A percentile compares a stretch with the other conserved stretches of the same genome.
Evolutionary conservation across 345 rosid genomes (phyloP).

Genomic region (Citrus maxima): DNA sequence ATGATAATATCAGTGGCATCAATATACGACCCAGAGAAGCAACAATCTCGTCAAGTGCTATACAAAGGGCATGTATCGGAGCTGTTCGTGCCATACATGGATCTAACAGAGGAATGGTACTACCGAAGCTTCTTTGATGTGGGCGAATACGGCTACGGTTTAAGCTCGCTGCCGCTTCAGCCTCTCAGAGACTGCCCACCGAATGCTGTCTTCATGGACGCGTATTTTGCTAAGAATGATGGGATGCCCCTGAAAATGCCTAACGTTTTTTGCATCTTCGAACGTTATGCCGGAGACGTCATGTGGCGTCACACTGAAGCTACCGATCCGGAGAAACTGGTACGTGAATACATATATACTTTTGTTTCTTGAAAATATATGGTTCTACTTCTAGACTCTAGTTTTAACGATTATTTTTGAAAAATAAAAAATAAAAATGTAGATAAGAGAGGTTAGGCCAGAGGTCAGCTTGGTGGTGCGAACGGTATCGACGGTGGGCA

Average conservation of each 20-base stretch:
- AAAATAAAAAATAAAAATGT: not conserved
- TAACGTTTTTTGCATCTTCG: conserved; percentile 31
- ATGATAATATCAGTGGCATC: conserved; percentile 27
- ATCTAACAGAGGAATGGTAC: conserved; percentile 29
- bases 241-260: conserved; percentile 9
- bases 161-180: conserved; percentile 16
- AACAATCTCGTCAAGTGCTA: conserved; percentile 18
- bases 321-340: conserved; percentile 21
- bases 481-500: conserved; percentile 25
- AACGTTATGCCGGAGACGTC: conserved; percentile 38
- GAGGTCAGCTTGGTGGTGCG: conserved; percentile 33
- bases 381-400: no score
- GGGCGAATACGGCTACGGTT: conserved; percentile 34
- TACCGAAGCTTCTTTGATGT: conserved; percentile 21
- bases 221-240: conserved; percentile 14
- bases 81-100: conserved; percentile 36
- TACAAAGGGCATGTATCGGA: conserved; percentile 33
- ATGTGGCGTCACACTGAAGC: conserved; percentile 50
- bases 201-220: conserved; percentile 29
- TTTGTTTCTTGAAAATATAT: no score
- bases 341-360: not conserved
- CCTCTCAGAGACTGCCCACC: conserved; percentile 26
- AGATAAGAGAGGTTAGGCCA: conserved; percentile 29
- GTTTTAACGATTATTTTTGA: no score
- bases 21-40: conserved; percentile 25